These are phyloP conservation scores for Gryganskiella cystojenkinii DNA, from an alignment of 192 early-diverging fungal genomes.

Conservation along the genomic window DNA sequence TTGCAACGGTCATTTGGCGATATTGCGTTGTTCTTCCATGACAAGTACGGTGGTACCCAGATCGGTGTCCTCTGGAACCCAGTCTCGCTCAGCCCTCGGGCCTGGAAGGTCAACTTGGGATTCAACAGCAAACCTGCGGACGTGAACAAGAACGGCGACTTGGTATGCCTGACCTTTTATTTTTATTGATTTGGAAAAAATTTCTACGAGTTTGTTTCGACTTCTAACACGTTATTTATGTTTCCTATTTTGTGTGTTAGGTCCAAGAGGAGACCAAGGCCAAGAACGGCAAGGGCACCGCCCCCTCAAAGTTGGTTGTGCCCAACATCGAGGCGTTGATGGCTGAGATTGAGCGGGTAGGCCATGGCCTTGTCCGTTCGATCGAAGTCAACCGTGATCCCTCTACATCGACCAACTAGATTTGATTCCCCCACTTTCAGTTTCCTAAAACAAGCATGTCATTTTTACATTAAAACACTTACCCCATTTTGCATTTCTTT, in stretches of 20 bases:
- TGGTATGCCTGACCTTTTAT: constrained; percentile 51
- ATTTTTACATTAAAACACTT: background rate
- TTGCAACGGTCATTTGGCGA: constrained; percentile 72
- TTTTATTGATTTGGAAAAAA: no score
- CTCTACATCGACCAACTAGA: constrained; percentile 11
- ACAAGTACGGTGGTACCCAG: constrained; percentile 76
- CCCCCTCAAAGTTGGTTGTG: constrained; percentile 57
- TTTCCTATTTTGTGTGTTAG: constrained; percentile 13
- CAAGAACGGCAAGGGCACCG: constrained; percentile 38
- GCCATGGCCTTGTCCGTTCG: constrained; percentile 61
- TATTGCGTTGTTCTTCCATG: constrained; percentile 76
- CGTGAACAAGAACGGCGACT: constrained; percentile 53
- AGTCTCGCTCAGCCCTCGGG: constrained; percentile 56
- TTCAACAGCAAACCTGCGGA: constrained; percentile 68
- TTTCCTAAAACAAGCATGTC: constrained; percentile 5
- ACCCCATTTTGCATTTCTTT: constrained; percentile 6
- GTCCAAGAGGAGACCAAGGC: constrained; percentile 23
- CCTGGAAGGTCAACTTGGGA: constrained; percentile 73
- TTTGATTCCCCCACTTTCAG: background rate
- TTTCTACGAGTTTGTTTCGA: no score
- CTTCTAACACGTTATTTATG: no score
- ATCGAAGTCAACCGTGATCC: constrained; percentile 41
- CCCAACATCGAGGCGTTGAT: constrained; percentile 74
- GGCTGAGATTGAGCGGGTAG: constrained; percentile 75
- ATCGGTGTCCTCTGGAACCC: constrained; percentile 80